Evolutionary conservation across 2,329 filamentous ascomycete species (phyloP).

Genomic region (Aureobasidium sp.): DNA sequence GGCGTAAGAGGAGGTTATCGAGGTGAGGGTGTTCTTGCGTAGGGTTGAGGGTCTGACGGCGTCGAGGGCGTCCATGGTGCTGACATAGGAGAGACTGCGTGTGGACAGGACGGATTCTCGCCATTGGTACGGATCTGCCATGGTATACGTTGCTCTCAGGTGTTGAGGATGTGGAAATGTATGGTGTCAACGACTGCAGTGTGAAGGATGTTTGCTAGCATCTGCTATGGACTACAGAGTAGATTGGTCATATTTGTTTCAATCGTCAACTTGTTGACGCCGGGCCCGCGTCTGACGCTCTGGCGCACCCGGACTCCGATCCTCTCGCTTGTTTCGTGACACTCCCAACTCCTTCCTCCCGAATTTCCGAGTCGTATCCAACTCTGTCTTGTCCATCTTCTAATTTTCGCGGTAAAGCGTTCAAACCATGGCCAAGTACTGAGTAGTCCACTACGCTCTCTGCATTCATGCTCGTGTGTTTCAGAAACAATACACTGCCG

Average conservation of each 20-base stretch:
- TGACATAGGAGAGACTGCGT: conserved; percentile 29
- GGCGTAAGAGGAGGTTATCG: conserved; percentile 7
- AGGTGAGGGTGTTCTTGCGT: conserved; percentile 22
- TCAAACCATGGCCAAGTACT: not conserved
- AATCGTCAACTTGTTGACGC: not conserved
- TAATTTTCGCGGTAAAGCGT: not conserved
- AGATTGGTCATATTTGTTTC: not conserved
- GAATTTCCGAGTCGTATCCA: not conserved
- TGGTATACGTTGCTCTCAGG: not conserved
- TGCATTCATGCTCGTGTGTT: conserved; percentile 2
- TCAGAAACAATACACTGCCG: conserved; percentile 5
- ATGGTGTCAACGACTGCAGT: not conserved
- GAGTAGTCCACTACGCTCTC: not conserved
- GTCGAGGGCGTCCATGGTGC: conserved; percentile 20
- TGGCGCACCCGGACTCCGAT: no score
- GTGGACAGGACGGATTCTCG: conserved; percentile 30
- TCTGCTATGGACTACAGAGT: not conserved
- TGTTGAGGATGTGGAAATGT: not conserved
- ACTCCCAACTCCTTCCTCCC: not conserved
- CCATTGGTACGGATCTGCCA: conserved; percentile 19
- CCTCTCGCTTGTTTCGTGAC: not conserved
- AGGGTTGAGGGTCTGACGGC: conserved; percentile 13
- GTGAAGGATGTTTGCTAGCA: not conserved
- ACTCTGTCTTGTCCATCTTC: not conserved
- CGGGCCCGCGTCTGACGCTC: no score